Evolutionary conservation across 2,329 filamentous ascomycete genomes (phyloP).

Genomic region (Penicillium olsonii): DNA sequence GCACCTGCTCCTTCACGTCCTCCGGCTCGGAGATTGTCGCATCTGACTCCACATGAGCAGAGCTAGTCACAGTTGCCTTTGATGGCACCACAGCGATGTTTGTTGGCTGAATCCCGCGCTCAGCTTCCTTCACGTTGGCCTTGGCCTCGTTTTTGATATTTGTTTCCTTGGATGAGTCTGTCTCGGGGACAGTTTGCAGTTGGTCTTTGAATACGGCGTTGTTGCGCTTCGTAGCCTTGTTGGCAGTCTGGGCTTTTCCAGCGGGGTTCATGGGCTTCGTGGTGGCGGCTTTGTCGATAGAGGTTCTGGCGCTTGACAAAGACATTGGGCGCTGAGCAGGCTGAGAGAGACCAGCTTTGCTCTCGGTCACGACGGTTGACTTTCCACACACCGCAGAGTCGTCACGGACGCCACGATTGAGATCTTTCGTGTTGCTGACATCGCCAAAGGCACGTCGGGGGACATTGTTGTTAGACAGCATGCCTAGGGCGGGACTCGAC

Average conservation of each 20-base stretch:
- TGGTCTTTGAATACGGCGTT: conserved; percentile 59
- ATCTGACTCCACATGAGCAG: conserved; percentile 20
- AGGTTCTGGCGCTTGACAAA: conserved; percentile 40
- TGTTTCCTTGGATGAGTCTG: conserved; percentile 34
- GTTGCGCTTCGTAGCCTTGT: conserved; percentile 51
- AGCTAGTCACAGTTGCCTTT: background rate
- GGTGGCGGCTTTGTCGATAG: conserved; percentile 35
- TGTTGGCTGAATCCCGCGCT: background rate
- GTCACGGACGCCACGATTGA: conserved; percentile 52
- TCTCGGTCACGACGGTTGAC: conserved; percentile 42
- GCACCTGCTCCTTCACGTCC: conserved; percentile 9
- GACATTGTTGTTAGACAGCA: conserved; percentile 55
- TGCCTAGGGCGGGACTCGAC: conserved; percentile 67
- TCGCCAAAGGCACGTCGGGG: conserved; percentile 80
- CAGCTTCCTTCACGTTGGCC: conserved; percentile 11
- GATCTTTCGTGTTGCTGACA: conserved; percentile 67
- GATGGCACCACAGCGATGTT: conserved; percentile 8
- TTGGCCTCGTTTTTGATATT: conserved; percentile 14
- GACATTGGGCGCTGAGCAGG: conserved; percentile 64
- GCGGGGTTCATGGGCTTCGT: conserved; percentile 34
- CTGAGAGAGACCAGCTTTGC: conserved; percentile 39
- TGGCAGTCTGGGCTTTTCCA: conserved; percentile 33
- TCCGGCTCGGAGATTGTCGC: conserved; percentile 16
- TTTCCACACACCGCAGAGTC: conserved; percentile 56
- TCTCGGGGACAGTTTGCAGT: conserved; percentile 38